Percentiles rank a stretch among this genome's conserved stretches.
These are phyloP conservation scores for Cutaneotrichosporon cyanovorans DNA, from an alignment of 1,284 basidiomycete species.

Conservation along the genomic window DNA sequence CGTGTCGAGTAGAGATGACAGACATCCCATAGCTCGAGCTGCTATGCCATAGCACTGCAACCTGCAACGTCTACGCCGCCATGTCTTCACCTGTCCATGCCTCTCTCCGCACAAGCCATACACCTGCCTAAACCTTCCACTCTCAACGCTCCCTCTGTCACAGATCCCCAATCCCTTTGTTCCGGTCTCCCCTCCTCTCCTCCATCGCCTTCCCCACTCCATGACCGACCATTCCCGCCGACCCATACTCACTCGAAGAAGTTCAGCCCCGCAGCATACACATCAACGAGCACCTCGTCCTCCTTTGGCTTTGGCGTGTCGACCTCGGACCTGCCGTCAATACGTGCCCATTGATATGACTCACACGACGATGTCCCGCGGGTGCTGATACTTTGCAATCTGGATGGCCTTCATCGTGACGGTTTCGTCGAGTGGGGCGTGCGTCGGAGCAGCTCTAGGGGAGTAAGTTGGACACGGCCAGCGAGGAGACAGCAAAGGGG, in stretches of 20 bases:
- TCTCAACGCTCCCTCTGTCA: neutral
- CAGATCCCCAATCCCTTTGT: too few species aligned
- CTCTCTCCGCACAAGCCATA: too few species aligned
- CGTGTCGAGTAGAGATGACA: too few species aligned
- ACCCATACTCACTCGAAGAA: slow-evolving; percentile 37
- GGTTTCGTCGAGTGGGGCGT: too few species aligned
- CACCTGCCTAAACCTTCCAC: too few species aligned
- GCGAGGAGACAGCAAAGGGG: too few species aligned
- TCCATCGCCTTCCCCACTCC: neutral
- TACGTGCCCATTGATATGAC: slow-evolving; percentile 5
- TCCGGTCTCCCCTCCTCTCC: neutral
- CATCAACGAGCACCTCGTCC: slow-evolving; percentile 69
- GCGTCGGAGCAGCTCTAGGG: too few species aligned
- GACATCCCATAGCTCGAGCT: too few species aligned
- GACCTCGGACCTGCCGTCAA: slow-evolving; percentile 45
- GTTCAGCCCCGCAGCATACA: slow-evolving; percentile 51
- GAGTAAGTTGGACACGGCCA: too few species aligned
- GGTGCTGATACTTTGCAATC: slow-evolving; percentile 64
- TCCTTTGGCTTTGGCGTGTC: slow-evolving; percentile 54
- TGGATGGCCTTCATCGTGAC: slow-evolving; percentile 74
- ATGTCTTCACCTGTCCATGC: neutral
- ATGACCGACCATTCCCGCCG: neutral
- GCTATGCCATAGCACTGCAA: too few species aligned
- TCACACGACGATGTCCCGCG: slow-evolving; percentile 57
- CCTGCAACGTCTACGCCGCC: too few species aligned